Percentiles rank a stretch among this genome's conserved stretches.
phyloP scores from a whole-genome alignment of 805 yeast genomes.

The Ogataea paradorogensis region DNA sequence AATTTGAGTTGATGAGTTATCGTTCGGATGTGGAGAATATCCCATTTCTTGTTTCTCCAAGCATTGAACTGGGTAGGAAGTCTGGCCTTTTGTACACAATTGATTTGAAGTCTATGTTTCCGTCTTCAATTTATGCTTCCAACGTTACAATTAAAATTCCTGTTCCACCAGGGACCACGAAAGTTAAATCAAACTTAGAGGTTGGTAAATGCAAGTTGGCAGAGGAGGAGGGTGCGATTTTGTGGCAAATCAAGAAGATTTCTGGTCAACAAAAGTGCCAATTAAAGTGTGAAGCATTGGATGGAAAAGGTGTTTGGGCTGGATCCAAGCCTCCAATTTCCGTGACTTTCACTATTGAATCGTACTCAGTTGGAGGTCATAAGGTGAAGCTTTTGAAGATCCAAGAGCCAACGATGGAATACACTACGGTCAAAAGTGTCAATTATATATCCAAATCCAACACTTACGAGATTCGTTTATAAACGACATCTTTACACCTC shows the following conservation, averaged over 20 bases:
- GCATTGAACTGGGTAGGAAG: constrained; percentile 43
- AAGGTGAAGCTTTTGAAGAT: constrained; percentile 71
- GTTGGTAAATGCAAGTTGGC: constrained; percentile 68
- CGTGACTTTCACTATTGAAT: constrained; percentile 62
- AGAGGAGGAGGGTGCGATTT: constrained; percentile 59
- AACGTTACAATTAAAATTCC: constrained; percentile 66
- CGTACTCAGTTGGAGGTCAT: constrained; percentile 76
- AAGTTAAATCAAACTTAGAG: constrained; percentile 41
- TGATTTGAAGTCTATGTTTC: constrained; percentile 59
- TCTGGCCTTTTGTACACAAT: constrained; percentile 53
- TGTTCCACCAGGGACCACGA: constrained; percentile 59
- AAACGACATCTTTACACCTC: constrained; percentile 9
- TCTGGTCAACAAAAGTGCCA: constrained; percentile 64
- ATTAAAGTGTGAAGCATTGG: constrained; percentile 42
- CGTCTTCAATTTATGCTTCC: constrained; percentile 56
- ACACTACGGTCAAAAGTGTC: constrained; percentile 83
- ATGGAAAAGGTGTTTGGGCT: constrained; percentile 46
- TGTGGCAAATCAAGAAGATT: constrained; percentile 71
- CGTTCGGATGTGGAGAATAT: constrained; percentile 56
- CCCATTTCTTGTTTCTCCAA: constrained; percentile 69
- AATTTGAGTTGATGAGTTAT: constrained; percentile 79
- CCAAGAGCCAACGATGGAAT: constrained; percentile 48
- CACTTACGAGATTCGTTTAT: constrained; percentile 74
- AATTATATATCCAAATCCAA: constrained; percentile 76
- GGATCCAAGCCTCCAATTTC: constrained; percentile 75